Evolutionary conservation across 2,329 filamentous ascomycete genomes (phyloP).

Genomic region (Botrytis fragariae): DNA sequence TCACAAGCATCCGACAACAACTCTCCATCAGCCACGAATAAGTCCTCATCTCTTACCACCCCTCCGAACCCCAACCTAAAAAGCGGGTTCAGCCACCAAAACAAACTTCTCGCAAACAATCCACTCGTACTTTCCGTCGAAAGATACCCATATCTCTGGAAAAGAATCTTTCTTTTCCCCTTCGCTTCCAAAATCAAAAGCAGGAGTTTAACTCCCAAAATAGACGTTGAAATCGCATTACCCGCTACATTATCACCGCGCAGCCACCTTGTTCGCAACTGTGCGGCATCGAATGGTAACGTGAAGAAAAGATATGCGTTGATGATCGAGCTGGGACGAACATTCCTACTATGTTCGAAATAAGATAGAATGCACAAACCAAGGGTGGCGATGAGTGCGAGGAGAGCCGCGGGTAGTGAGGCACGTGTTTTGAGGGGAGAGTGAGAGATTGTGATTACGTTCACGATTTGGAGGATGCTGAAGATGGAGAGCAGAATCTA

Average conservation of each 20-base stretch:
- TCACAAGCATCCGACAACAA: constrained; percentile 24
- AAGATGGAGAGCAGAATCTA: constrained; percentile 25
- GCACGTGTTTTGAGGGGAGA: constrained; percentile 22
- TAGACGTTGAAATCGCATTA: constrained; percentile 16
- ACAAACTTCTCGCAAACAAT: constrained; percentile 38
- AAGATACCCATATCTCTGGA: constrained; percentile 12
- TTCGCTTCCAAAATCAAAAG: constrained; percentile 28
- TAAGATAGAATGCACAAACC: background rate
- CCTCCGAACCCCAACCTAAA: constrained; percentile 37
- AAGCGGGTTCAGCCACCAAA: constrained; percentile 41
- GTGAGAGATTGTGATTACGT: constrained; percentile 25
- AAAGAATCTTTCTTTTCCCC: constrained; percentile 27
- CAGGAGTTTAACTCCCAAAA: constrained; percentile 21
- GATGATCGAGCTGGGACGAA: constrained; percentile 30
- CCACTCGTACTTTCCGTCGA: constrained; percentile 38
- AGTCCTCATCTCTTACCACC: constrained; percentile 35
- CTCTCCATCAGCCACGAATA: constrained; percentile 28
- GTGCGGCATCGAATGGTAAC: constrained; percentile 30
- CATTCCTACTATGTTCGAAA: constrained; percentile 16
- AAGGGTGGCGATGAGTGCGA: constrained; percentile 26
- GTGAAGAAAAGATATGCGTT: constrained; percentile 32
- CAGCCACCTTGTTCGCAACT: constrained; percentile 25
- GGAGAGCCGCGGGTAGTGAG: constrained; percentile 29
- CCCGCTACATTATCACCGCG: constrained; percentile 6
- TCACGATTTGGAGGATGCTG: constrained; percentile 25